phyloP scores from a whole-genome alignment of 1,139 yeast genomes.

The Suhomyces taliae region DNA sequence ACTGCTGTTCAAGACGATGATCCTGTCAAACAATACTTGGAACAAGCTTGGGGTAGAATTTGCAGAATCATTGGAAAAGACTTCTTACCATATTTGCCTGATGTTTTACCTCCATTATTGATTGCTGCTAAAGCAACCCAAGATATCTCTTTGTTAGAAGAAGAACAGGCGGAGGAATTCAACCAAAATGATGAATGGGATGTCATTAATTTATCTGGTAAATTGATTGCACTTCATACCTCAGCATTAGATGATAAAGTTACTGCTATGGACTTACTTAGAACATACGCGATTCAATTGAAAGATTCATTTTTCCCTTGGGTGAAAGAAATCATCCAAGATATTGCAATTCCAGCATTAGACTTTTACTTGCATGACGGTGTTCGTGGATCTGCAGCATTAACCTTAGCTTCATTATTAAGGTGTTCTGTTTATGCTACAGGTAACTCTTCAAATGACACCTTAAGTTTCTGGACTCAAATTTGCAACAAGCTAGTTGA shows the following conservation, averaged over 20 bases:
- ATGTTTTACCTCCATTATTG: conserved; percentile 86
- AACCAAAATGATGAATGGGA: conserved; percentile 94
- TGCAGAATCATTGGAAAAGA: conserved; percentile 85
- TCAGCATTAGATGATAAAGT: conserved; percentile 91
- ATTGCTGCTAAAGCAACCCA: conserved; percentile 87
- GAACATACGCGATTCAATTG: conserved; percentile 84
- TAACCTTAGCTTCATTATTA: conserved; percentile 76
- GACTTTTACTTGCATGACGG: conserved; percentile 93
- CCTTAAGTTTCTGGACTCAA: conserved; percentile 69
- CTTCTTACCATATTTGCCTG: conserved; percentile 81
- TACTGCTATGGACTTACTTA: conserved; percentile 82
- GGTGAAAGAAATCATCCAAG: conserved; percentile 74
- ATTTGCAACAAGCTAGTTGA: conserved; percentile 68
- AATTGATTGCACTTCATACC: conserved; percentile 91
- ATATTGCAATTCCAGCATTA: conserved; percentile 83
- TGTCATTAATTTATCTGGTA: conserved; percentile 86
- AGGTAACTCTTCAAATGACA: conserved; percentile 55
- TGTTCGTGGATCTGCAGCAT: conserved; percentile 87
- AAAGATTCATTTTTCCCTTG: conserved; percentile 82
- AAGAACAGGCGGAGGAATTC: conserved; percentile 80
- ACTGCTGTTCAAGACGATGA: conserved; percentile 64
- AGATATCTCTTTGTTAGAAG: conserved; percentile 84
- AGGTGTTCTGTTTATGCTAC: conserved; percentile 67
- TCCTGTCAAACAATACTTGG: conserved; percentile 82
- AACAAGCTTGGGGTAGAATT: conserved; percentile 95